Percentiles rank a stretch among this genome's conserved stretches.
phyloP scores from a whole-genome alignment of 768 basidiomycete genomes.

The Rhizopogon vulgaris region DNA sequence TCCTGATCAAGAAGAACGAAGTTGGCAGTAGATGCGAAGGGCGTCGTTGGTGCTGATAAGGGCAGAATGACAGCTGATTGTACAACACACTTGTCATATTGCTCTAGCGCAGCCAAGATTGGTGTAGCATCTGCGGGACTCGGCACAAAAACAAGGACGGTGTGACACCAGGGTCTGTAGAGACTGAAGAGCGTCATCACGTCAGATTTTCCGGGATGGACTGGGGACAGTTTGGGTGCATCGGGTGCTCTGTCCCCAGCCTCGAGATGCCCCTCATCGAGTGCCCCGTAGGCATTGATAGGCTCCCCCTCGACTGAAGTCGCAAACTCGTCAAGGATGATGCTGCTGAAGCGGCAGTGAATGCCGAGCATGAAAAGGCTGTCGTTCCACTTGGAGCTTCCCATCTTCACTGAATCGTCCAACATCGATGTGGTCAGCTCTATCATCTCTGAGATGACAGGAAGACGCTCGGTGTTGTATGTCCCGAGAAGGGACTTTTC shows the following conservation, averaged over 20 bases:
- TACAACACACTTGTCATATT: not conserved
- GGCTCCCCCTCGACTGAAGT: conserved; percentile 4
- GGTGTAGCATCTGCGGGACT: conserved; percentile 5
- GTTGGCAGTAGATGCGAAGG: conserved; percentile 12
- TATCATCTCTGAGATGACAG: conserved; percentile 12
- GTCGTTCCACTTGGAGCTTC: conserved; percentile 15
- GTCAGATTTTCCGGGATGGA: not conserved
- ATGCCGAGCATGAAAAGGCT: conserved; percentile 17
- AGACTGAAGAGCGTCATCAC: conserved; percentile 21
- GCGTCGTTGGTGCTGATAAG: not conserved
- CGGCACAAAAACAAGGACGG: conserved; percentile 24
- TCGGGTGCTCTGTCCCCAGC: conserved; percentile 47
- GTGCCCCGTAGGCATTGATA: not conserved
- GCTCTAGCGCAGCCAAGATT: not conserved
- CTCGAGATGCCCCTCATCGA: conserved; percentile 16
- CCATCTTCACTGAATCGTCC: conserved; percentile 5
- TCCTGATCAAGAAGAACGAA: conserved; percentile 27
- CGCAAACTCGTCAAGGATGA: conserved; percentile 13
- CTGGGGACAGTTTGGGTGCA: conserved; percentile 21
- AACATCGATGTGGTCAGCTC: conserved; percentile 17
- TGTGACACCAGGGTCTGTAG: conserved; percentile 21
- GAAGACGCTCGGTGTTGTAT: conserved; percentile 27
- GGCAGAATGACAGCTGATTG: conserved; percentile 7
- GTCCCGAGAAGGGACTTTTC: conserved; percentile 20
- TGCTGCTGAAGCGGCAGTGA: conserved; percentile 19